phyloP scores from a whole-genome alignment of 805 yeast species.

The Saturnispora silvae region DNA sequence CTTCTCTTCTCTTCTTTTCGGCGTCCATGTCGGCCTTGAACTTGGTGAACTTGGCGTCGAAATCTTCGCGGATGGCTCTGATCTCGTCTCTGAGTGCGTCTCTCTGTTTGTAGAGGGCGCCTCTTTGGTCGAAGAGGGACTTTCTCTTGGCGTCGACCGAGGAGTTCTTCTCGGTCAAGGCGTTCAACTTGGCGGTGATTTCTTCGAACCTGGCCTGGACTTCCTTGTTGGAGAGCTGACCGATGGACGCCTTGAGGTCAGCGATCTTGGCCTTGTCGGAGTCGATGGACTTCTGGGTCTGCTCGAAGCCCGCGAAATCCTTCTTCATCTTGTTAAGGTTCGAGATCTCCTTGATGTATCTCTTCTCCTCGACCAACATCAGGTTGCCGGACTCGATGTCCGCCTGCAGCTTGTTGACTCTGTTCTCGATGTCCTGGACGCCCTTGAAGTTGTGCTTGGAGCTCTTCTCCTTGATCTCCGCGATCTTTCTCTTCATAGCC shows the following conservation, averaged over 20 bases:
- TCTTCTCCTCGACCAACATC: slow-evolving; percentile 85
- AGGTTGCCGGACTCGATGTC: slow-evolving; percentile 68
- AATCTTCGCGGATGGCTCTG: slow-evolving; percentile 60
- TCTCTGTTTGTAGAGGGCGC: slow-evolving; percentile 53
- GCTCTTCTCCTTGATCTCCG: slow-evolving; percentile 62
- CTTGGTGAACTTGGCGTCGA: slow-evolving; percentile 62
- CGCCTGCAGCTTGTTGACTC: slow-evolving; percentile 56
- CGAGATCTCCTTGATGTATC: slow-evolving; percentile 74
- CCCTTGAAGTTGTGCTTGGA: slow-evolving; percentile 61
- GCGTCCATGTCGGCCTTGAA: slow-evolving; percentile 59
- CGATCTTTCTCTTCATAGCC: slow-evolving; percentile 60
- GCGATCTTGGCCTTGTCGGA: slow-evolving; percentile 65
- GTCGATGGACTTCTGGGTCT: slow-evolving; percentile 70
- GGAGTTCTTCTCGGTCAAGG: slow-evolving; percentile 49
- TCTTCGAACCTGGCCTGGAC: slow-evolving; percentile 58
- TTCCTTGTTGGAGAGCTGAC: slow-evolving; percentile 48
- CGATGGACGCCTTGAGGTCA: slow-evolving; percentile 60
- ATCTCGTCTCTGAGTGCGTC: slow-evolving; percentile 59
- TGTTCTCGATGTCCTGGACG: slow-evolving; percentile 58
- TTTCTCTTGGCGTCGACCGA: slow-evolving; percentile 56
- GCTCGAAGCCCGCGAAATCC: slow-evolving; percentile 64
- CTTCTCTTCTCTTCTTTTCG: slow-evolving; percentile 58
- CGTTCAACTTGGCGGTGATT: slow-evolving; percentile 60
- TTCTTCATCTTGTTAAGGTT: slow-evolving; percentile 70
- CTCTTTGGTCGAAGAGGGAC: slow-evolving; percentile 52